Conservation (phyloP, 768 basidiomycete species). For the Coprinellus aureogranulatus region DNA sequence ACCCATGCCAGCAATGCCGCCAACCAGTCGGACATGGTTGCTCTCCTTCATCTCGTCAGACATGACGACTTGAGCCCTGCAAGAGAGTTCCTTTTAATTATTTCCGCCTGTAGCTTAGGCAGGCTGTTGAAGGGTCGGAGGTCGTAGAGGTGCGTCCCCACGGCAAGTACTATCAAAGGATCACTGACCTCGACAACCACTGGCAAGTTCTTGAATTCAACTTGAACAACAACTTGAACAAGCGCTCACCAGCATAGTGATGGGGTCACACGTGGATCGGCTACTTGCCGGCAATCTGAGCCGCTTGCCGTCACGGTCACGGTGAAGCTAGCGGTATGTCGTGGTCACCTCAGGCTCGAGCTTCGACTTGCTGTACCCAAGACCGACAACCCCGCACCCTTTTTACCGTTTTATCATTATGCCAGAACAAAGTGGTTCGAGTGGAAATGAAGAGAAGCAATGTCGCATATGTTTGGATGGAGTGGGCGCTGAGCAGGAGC, state of each 20-base stretch:
- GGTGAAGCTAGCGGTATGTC: too few relatives aligned
- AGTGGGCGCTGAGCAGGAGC: constrained; percentile 50
- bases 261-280: background rate
- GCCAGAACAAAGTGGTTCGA: background rate
- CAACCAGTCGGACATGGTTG: constrained; percentile 48
- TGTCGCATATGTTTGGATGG: constrained; percentile 86
- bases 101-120: too few relatives aligned
- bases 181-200: too few relatives aligned
- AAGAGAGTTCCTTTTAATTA: too few relatives aligned
- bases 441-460: constrained; percentile 46
- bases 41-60: constrained; percentile 31
- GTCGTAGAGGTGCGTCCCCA: too few relatives aligned
- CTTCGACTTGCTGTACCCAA: background rate
- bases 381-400: background rate
- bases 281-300: background rate
- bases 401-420: background rate
- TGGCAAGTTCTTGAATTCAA: too few relatives aligned
- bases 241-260: background rate
- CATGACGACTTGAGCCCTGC: background rate
- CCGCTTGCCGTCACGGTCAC: constrained; percentile 8
- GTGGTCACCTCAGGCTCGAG: too few relatives aligned
- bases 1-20: constrained; percentile 57
- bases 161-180: too few relatives aligned
- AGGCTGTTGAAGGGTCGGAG: too few relatives aligned
- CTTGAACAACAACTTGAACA: too few relatives aligned